A percentile compares a stretch with the other conserved stretches of the same genome.
Conservation (phyloP, 2,329 filamentous ascomycete genomes). For the Cladosporium sp. region DNA sequence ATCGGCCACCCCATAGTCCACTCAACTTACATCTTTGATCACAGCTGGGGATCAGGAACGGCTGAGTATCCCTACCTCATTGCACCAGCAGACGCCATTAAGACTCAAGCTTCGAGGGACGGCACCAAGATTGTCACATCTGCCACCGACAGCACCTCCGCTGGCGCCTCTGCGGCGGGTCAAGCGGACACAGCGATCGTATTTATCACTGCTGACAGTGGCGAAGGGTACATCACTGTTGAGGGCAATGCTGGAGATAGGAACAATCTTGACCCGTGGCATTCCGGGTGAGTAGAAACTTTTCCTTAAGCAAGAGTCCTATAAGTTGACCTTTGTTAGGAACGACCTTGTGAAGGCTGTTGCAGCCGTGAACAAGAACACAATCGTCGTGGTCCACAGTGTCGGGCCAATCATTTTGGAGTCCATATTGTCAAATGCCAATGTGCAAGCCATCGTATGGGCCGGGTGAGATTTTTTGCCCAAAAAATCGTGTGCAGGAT, state of each 20-base stretch:
- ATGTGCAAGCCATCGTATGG: constrained; percentile 40
- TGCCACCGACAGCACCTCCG: constrained; percentile 28
- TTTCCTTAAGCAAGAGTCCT: neutral
- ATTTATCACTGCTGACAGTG: constrained; percentile 53
- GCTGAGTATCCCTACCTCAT: constrained; percentile 37
- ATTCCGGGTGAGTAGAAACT: constrained; percentile 24
- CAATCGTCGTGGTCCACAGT: constrained; percentile 35
- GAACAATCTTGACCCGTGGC: constrained; percentile 38
- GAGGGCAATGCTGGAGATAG: constrained; percentile 42
- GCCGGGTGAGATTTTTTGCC: constrained; percentile 26
- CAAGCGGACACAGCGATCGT: constrained; percentile 47
- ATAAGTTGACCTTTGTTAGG: neutral
- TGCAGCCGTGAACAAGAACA: constrained; percentile 12
- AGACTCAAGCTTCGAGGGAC: constrained; percentile 24
- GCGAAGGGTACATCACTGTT: constrained; percentile 45
- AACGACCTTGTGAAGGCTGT: constrained; percentile 41
- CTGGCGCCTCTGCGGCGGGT: constrained; percentile 4
- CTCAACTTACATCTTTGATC: neutral
- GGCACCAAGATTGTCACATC: constrained; percentile 30
- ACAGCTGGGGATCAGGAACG: constrained; percentile 36
- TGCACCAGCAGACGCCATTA: constrained; percentile 40
- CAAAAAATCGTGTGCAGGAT: neutral
- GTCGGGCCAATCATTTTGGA: constrained; percentile 39
- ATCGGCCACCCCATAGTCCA: neutral
- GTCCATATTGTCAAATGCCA: constrained; percentile 38